These are phyloP conservation scores for Hortaea werneckii DNA, from an alignment of 2,329 filamentous ascomycete genomes.

Conservation along the genomic window DNA sequence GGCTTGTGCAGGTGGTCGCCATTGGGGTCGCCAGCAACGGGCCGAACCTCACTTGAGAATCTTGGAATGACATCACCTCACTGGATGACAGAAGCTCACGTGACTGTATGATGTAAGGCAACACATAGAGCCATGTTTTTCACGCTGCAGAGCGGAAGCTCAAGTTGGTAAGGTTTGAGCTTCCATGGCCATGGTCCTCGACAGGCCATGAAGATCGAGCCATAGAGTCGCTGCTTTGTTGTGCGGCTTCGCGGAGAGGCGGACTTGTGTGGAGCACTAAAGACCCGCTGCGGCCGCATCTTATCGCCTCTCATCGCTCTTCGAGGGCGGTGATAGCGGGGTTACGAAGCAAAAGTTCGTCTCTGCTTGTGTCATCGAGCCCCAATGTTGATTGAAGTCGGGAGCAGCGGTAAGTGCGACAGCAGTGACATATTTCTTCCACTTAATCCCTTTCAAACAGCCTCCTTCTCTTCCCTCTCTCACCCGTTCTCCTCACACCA, in stretches of 20 bases:
- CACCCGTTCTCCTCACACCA: background rate
- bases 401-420: background rate
- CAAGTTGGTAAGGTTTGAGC: background rate
- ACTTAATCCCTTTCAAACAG: background rate
- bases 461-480: background rate
- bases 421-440: background rate
- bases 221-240: background rate
- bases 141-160: background rate
- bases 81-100: background rate
- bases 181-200: background rate
- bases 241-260: background rate
- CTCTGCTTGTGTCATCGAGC: background rate
- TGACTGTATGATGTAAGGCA: background rate
- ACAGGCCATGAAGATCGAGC: background rate
- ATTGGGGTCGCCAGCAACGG: background rate
- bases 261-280: background rate
- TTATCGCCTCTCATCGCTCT: background rate
- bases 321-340: background rate
- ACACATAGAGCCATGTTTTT: background rate
- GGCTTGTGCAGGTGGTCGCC: too few relatives aligned
- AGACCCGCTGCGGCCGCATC: background rate
- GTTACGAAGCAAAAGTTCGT: background rate
- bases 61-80: background rate
- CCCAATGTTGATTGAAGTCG: background rate
- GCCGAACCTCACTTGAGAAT: background rate